Conservation (phyloP, 768 basidiomycete genomes). For the Xerocomellus amylosporus region DNA sequence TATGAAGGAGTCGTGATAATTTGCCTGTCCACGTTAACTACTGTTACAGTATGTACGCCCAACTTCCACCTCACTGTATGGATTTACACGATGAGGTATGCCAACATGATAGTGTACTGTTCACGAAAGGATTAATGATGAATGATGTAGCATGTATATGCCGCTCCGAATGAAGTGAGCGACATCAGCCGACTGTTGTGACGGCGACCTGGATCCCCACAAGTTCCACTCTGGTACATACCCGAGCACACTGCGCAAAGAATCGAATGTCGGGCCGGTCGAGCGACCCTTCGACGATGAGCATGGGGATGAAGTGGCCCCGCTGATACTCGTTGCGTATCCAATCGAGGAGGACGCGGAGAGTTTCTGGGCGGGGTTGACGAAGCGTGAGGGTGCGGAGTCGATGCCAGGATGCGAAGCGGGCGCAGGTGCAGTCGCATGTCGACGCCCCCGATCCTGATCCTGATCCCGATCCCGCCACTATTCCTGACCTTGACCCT, state of each 20-base stretch:
- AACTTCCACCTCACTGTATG: neutral
- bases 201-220: neutral
- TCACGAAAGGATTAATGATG: neutral
- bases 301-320: conserved; percentile 8
- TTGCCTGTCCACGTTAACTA: neutral
- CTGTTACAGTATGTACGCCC: conserved; percentile 6
- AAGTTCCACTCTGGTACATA: conserved; percentile 18
- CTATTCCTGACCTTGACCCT: neutral
- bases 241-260: conserved; percentile 13
- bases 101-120: neutral
- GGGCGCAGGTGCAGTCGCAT: conserved; percentile 5
- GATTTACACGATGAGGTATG: conserved; percentile 1
- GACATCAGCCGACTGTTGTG: conserved; percentile 1
- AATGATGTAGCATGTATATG: neutral
- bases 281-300: conserved; percentile 19
- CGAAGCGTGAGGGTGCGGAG: conserved; percentile 22
- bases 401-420: conserved; percentile 17
- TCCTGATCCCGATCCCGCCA: neutral
- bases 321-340: conserved; percentile 11
- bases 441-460: neutral
- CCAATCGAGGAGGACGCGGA: conserved; percentile 24
- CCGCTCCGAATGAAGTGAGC: neutral
- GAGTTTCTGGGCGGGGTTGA: conserved; percentile 22
- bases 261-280: conserved; percentile 15
- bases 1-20: neutral